Evolutionary conservation across 371 early-diverging fungal species (phyloP).

Genomic region (Phascolomyces articulosus): DNA sequence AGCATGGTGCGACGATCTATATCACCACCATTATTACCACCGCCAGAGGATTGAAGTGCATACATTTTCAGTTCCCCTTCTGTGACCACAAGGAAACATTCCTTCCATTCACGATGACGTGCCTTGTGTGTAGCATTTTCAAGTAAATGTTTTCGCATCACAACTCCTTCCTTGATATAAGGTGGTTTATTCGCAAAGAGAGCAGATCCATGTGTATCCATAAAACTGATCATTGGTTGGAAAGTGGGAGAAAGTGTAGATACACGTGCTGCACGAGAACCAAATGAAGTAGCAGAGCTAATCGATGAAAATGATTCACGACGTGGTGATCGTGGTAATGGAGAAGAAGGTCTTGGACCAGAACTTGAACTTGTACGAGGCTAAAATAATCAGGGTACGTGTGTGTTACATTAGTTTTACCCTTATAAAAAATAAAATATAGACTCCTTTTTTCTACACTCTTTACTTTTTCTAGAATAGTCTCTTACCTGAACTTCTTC

Average conservation of each 20-base stretch:
- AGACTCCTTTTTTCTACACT: too few species aligned
- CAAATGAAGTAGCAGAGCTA: conserved; percentile 19
- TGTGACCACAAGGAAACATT: conserved; percentile 73
- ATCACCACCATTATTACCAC: not conserved
- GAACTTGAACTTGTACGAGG: conserved; percentile 23
- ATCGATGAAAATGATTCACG: conserved; percentile 25
- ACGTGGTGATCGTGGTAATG: conserved; percentile 14
- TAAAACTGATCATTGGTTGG: conserved; percentile 27
- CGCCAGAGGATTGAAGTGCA: conserved; percentile 39
- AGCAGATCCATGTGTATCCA: conserved; percentile 20
- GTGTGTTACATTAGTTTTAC: too few species aligned
- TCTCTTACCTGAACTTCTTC: conserved; percentile 30
- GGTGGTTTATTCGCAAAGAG: conserved; percentile 41
- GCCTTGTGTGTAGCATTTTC: conserved; percentile 82
- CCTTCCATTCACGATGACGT: conserved; percentile 85
- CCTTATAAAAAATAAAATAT: too few species aligned
- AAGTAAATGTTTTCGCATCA: conserved; percentile 85
- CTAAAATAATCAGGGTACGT: not conserved
- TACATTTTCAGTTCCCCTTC: conserved; percentile 82
- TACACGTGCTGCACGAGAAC: conserved; percentile 7
- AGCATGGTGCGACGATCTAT: conserved; percentile 36
- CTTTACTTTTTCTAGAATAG: too few species aligned
- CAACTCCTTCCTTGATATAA: conserved; percentile 74
- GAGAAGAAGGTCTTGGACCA: conserved; percentile 21
- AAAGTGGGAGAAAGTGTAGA: conserved; percentile 17